Base-by-base conservation (phyloP, 2,329 filamentous ascomycete genomes). In the Alternaria rosae region DNA sequence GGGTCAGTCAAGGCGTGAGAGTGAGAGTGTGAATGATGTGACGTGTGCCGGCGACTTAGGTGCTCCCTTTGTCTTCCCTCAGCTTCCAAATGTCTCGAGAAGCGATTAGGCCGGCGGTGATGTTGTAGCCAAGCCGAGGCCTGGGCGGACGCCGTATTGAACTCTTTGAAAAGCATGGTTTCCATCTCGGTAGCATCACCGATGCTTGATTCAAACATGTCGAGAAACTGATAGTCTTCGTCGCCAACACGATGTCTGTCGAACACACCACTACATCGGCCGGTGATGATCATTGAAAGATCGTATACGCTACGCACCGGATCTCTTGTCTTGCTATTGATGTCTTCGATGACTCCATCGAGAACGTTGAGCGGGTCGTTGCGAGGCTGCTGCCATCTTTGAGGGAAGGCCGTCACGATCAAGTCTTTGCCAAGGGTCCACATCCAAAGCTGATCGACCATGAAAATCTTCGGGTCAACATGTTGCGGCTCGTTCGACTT, bases 401-500 rank as follows among this genome's bases (percentile, higher is more conserved):
- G 83, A 3, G 86, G 86, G 59, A 88, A 88, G 55, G 84, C 84
- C 0, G 86, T 87, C 11, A 91, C 83, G 17, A 91, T 83, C 15
- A 89, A 77, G 59, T 89, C 87, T 72, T 80, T 81, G 11, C 85
- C 79, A 1, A 90, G 70, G 4, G 89, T 82, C 86, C 87, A 89
- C 72, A 90, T 84, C 88, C 88, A 91, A 2, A 91, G 78, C 67
- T 91, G 88, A 71, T 91, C 88, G 0, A 91, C 88, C 88, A 90
- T 90, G 72, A 89, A 89, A 3, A 90, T 84, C 62, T 89, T 89
- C 1, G 83, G 82, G 57, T 88, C 85, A 2, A 76, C 78, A 74
- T 71, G 70, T 15, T 72, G 73, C 43, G 71, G 69, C 26, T 77
- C 59, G 15, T 65, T 43, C 11, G 67, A 61, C 54, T 81, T 80